Percentiles rank a stretch among this genome's conserved stretches.
phyloP scores from a whole-genome alignment of 805 yeast species.

The Candida yuanshanica region DNA sequence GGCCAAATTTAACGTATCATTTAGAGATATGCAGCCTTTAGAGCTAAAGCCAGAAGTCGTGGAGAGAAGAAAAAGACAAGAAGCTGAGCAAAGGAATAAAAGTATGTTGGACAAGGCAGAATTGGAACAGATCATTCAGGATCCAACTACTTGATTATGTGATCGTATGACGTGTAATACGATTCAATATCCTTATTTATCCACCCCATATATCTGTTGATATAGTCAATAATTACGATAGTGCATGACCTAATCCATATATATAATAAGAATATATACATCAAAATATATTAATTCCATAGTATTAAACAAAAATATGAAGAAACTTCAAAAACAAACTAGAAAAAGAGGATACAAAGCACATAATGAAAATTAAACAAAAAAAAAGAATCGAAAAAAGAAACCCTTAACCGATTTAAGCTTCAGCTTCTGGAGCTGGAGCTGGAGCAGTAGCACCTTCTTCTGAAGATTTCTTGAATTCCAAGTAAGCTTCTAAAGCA shows the following conservation, averaged over 20 bases:
- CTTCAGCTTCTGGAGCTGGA: constrained; percentile 14
- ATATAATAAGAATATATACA: too few species aligned
- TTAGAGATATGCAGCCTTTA: constrained; percentile 33
- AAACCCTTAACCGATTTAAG: constrained; percentile 5
- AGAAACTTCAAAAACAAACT: not conserved
- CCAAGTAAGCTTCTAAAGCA: constrained; percentile 91
- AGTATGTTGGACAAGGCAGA: constrained; percentile 4
- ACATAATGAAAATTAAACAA: not conserved
- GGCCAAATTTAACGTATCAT: constrained; percentile 29
- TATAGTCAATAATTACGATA: too few species aligned
- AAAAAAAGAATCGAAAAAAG: not conserved
- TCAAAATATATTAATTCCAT: not conserved
- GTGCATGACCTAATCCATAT: too few species aligned
- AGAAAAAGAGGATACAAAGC: not conserved
- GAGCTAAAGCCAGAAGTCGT: constrained; percentile 31
- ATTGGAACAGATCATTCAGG: constrained; percentile 12
- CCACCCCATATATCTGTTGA: too few species aligned
- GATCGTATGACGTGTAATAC: too few species aligned
- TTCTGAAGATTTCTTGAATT: constrained; percentile 53
- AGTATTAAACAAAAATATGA: not conserved
- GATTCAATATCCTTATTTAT: too few species aligned
- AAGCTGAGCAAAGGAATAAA: not conserved
- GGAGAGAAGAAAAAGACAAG: constrained; percentile 4
- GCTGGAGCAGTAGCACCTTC: constrained; percentile 10
- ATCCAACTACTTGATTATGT: constrained; percentile 12